Base-by-base conservation (phyloP, 1,139 yeast species). In the Pneumocystis sp. region DNA sequence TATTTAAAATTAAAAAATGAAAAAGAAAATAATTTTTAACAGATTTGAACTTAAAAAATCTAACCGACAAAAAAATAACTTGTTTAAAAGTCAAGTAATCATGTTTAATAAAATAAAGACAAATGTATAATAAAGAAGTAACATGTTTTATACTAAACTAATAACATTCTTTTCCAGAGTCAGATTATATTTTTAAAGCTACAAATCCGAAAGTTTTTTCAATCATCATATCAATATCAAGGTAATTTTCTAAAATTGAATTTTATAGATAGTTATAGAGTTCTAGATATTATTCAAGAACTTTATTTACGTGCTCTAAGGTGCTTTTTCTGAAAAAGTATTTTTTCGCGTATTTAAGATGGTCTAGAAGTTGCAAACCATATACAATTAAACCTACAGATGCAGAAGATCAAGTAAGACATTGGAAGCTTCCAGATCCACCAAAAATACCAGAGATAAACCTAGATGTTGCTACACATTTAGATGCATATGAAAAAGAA, bases 291-390 rank as follows among this genome's bases (percentile, higher is more conserved):
- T 76, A 79, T 91, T 74, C 84, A 89, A 76, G 96, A 91, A 71
- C 83, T 91, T 72, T 93, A 91, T 81, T 80, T 91, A 74, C 86
- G 83, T 78, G 95, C 89, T 78, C 81, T 93, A 79, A 88, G 86
- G 81, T 50, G 21, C 1, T 3, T 12, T 44, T 44, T 19, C 10
- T 8, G 4, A 12, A 21, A 31, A 44, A 19, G 29, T 21, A 3
- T 44, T 25, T 50, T 50, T 50, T 12, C 7, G 3, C 12, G 7
- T 44, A 12, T 50, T 25, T 37, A 8, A 50, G 2, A 50, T 12
- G 17, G n/a, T 12, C 5, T 25, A 50, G 57, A 50, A 84, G 85
- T 68, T 89, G 87, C 84, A 89, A 90, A 82, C 91, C 96, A 75
- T 82, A 86, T 69, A 85, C 91, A 69, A 75, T 85, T 69, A 78